phyloP scores from a whole-genome alignment of 495 filamentous ascomycete genomes.

The Annulohypoxylon nitens region DNA sequence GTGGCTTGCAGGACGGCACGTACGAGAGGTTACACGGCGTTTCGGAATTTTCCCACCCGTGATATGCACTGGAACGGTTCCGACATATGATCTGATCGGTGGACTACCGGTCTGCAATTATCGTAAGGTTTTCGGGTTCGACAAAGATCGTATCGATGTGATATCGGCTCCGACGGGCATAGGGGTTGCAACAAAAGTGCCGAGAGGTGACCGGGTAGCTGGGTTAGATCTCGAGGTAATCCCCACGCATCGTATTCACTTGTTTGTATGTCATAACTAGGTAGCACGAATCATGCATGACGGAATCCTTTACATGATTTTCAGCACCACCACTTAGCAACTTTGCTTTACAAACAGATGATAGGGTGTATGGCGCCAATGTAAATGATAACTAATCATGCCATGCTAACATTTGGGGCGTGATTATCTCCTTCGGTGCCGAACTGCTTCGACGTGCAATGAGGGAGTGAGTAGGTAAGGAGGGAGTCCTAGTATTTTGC shows the following conservation, averaged over 20 bases:
- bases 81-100: slow-evolving; percentile 3
- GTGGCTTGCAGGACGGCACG: slow-evolving; percentile 25
- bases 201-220: not conserved
- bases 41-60: slow-evolving; percentile 21
- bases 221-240: not conserved
- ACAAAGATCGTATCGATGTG: slow-evolving; percentile 1
- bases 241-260: not conserved
- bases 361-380: not conserved
- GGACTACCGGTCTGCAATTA: not conserved
- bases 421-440: not conserved
- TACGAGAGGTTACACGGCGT: slow-evolving; percentile 17
- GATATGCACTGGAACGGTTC: not conserved
- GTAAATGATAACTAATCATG: not conserved
- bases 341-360: not conserved
- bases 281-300: not conserved
- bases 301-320: not conserved
- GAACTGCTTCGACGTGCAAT: not conserved
- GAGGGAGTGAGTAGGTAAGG: not conserved
- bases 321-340: too few relatives aligned
- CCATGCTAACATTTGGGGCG: not conserved
- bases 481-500: not conserved
- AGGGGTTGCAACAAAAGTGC: not conserved
- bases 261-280: not conserved
- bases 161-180: not conserved
- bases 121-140: not conserved